phyloP scores from a whole-genome alignment of 1,284 basidiomycete genomes.

The Volvariella volvacea region DNA sequence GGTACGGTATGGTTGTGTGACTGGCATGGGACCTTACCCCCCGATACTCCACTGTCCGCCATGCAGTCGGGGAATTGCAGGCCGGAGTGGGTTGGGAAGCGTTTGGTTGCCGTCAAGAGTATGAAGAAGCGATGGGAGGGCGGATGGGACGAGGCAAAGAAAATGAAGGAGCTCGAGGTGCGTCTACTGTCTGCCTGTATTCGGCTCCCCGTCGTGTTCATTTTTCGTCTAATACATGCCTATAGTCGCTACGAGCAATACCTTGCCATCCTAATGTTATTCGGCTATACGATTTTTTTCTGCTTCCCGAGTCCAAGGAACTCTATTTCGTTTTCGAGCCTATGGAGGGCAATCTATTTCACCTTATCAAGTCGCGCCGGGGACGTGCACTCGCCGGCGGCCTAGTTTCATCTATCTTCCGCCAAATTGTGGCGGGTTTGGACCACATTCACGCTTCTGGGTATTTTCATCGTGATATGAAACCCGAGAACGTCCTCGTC shows the following conservation, averaged over 20 bases:
- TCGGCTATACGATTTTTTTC: slow-evolving; percentile 97
- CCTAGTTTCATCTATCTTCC: slow-evolving; percentile 91
- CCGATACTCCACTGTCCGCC: slow-evolving; percentile 79
- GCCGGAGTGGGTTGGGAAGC: slow-evolving; percentile 92
- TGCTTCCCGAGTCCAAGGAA: slow-evolving; percentile 88
- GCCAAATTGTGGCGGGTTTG: slow-evolving; percentile 86
- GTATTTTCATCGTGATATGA: slow-evolving; percentile 99
- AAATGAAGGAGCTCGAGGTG: slow-evolving; percentile 95
- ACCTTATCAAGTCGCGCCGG: slow-evolving; percentile 96
- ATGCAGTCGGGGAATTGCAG: slow-evolving; percentile 88
- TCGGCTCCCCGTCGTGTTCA: slow-evolving; percentile 8
- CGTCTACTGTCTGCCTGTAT: slow-evolving; percentile 20
- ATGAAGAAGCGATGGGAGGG: slow-evolving; percentile 98
- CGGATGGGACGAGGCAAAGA: slow-evolving; percentile 95
- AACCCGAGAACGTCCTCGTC: slow-evolving; percentile 99
- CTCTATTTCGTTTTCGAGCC: slow-evolving; percentile 99
- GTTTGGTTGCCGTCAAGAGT: slow-evolving; percentile 94
- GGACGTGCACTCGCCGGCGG: slow-evolving; percentile 92
- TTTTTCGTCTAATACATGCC: slow-evolving; percentile 13
- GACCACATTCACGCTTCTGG: slow-evolving; percentile 90
- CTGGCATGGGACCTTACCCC: slow-evolving; percentile 94
- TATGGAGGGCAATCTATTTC: slow-evolving; percentile 99
- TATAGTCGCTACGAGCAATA: slow-evolving; percentile 87
- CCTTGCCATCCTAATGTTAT: slow-evolving; percentile 97
- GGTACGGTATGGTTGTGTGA: slow-evolving; percentile 98